A percentile compares a stretch with the other conserved stretches of the same genome.
phyloP scores from a whole-genome alignment of 169 alveolate genomes.

The Theileria luwenshuni region DNA sequence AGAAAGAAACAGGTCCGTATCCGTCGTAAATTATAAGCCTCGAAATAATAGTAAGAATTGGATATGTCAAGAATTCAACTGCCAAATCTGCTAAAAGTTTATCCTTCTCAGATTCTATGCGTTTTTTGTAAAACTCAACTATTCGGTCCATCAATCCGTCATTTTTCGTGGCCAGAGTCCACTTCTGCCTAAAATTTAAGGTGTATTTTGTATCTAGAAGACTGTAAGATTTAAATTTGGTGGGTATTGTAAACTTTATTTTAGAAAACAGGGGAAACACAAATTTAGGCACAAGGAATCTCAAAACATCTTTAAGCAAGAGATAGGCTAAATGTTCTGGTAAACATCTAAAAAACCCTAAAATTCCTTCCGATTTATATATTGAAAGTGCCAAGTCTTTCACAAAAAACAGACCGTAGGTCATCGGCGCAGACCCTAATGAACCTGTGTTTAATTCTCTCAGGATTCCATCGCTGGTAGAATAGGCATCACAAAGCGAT shows the following conservation, averaged over 20 bases:
- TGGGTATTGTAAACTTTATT: neutral
- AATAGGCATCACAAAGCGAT: constrained; percentile 26
- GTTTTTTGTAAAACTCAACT: constrained; percentile 2
- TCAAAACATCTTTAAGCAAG: constrained; percentile 34
- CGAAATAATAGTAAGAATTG: constrained; percentile 40
- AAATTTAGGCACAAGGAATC: constrained; percentile 43
- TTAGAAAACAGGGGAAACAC: constrained; percentile 25
- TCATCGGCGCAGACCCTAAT: constrained; percentile 8
- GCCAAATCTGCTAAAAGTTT: constrained; percentile 2
- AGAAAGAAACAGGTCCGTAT: neutral
- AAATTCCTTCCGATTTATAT: constrained; percentile 32
- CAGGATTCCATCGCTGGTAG: constrained; percentile 33
- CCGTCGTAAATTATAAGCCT: constrained; percentile 62
- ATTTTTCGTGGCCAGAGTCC: neutral
- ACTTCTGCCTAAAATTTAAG: neutral
- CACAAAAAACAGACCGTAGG: constrained; percentile 18
- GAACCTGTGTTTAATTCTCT: constrained; percentile 5
- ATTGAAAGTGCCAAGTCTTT: constrained; percentile 31
- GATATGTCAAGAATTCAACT: constrained; percentile 63
- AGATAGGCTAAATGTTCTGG: constrained; percentile 33
- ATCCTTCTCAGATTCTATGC: constrained; percentile 6
- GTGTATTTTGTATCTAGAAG: neutral
- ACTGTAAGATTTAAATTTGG: constrained; percentile 1
- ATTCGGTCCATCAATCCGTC: neutral
- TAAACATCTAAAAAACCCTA: constrained; percentile 57